Conservation (phyloP, 1,139 yeast species). For the Pichia sorboxylosa region DNA sequence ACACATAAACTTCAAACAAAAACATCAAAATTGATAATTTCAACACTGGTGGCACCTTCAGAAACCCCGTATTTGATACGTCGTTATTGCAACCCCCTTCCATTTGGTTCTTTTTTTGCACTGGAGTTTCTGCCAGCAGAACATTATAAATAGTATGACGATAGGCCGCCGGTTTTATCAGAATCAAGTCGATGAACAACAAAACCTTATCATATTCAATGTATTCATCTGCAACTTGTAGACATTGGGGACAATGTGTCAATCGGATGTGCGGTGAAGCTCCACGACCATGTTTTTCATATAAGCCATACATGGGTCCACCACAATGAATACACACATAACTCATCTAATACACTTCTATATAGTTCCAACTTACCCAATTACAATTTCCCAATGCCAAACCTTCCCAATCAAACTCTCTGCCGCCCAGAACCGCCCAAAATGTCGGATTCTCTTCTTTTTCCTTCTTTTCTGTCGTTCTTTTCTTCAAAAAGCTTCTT, state of each 20-base stretch:
- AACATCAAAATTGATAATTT: slow-evolving; percentile 53
- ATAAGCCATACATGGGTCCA: slow-evolving; percentile 50
- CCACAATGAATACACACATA: slow-evolving; percentile 77
- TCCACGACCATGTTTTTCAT: slow-evolving; percentile 61
- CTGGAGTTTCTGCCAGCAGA: slow-evolving; percentile 2
- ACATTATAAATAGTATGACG: slow-evolving; percentile 73
- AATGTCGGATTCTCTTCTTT: too few relatives aligned
- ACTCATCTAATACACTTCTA: too few relatives aligned
- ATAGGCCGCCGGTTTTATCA: slow-evolving; percentile 81
- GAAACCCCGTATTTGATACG: not conserved
- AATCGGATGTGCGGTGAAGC: slow-evolving; percentile 77
- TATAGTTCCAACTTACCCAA: too few relatives aligned
- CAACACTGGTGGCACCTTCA: slow-evolving; percentile 10
- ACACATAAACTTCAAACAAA: slow-evolving; percentile 80
- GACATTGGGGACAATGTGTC: slow-evolving; percentile 67
- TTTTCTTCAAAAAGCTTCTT: too few relatives aligned
- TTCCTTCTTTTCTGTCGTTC: too few relatives aligned
- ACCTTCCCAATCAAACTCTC: too few relatives aligned
- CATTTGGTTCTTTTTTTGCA: not conserved
- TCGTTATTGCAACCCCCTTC: too few relatives aligned
- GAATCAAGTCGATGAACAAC: slow-evolving; percentile 68
- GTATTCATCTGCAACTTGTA: slow-evolving; percentile 74
- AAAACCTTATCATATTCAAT: slow-evolving; percentile 83
- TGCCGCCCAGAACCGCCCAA: too few relatives aligned
- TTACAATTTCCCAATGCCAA: too few relatives aligned